Evolutionary conservation across 148 eudicot genomes (phyloP), one percentile per base, ranked within the genome.

Genomic region (Gaultheria prostrata): DNA sequence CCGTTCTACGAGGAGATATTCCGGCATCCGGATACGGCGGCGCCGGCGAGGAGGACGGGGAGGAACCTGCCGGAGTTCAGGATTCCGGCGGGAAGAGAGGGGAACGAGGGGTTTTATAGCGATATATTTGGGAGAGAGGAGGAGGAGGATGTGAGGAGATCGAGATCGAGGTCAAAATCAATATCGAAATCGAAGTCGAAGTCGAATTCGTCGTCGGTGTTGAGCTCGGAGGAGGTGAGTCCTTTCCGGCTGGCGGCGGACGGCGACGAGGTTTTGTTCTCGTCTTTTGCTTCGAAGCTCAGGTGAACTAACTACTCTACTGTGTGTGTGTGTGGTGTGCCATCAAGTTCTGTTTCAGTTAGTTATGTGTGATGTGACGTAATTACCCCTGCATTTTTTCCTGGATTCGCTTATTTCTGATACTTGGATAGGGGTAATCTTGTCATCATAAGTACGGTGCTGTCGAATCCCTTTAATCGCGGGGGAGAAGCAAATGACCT

Each of bases 191-290:
- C 88, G 39, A 89, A 85, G 48, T 92, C 95, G 3, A 93, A 89
- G 81, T 86, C 95, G 50, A 90, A 89, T 54, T 93, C 93, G 28
- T 90, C 94, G 14, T 91, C 94, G 8, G 90, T 86, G n/a, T 70
- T 88, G 87, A 92, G 94, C 33, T 90, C 92, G 77, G 94, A 91
- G 85, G 93, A 89, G 57, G 50, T 88, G 54, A 89, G 89, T 76
- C 89, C 91, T 57, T 85, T 84, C 73, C 84, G 86, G 79, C 84
- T 6, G 63, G 70, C 72, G 18, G 78, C 12, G 33, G 63, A 46
- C 28, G 83, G 59, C n/a, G 88, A 84, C 26, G 90, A 85, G 78
- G 86, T 75, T 12, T 87, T 81, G 43, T 85, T 91, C 74, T 87
- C 94, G 33, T 57, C 79, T 50, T 88, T 85, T 54, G 85, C 90